These are phyloP conservation scores for Phytophthora syringae DNA, from an alignment of 352 stramenopile genomes.

Conservation along the genomic window DNA sequence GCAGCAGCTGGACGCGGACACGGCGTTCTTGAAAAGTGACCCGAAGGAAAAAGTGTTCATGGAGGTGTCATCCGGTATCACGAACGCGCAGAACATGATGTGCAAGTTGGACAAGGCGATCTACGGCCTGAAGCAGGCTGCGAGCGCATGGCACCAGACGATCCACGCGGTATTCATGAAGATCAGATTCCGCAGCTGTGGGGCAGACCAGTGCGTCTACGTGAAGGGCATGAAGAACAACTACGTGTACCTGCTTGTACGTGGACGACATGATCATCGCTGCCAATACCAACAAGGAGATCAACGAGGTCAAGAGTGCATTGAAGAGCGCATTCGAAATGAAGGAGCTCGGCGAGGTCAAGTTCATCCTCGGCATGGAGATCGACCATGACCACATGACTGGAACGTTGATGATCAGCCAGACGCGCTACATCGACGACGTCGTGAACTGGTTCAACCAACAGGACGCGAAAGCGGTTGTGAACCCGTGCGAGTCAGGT, in stretches of 20 bases:
- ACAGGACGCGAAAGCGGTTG: slow-evolving; percentile 5
- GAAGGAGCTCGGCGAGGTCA: slow-evolving; percentile 20
- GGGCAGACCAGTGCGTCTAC: slow-evolving; percentile 28
- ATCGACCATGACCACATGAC: slow-evolving; percentile 17
- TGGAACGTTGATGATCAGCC: slow-evolving; percentile 24
- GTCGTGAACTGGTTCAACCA: slow-evolving; percentile 13
- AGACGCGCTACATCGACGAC: slow-evolving; percentile 26
- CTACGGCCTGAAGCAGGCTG: slow-evolving; percentile 29
- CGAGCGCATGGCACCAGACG: slow-evolving; percentile 24
- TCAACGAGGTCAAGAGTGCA: slow-evolving; percentile 8
- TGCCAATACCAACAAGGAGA: slow-evolving; percentile 10
- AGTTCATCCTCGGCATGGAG: slow-evolving; percentile 31
- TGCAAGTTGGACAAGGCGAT: slow-evolving; percentile 19
- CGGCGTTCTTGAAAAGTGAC: slow-evolving; percentile 39
- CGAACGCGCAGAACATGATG: not conserved
- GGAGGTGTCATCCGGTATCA: slow-evolving; percentile 3
- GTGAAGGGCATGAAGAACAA: slow-evolving; percentile 3
- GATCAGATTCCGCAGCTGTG: slow-evolving; percentile 17
- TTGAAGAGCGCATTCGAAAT: slow-evolving; percentile 26
- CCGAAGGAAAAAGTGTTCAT: slow-evolving; percentile 17
- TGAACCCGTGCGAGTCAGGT: slow-evolving; percentile 11
- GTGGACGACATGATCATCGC: slow-evolving; percentile 7
- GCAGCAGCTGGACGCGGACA: slow-evolving; percentile 45
- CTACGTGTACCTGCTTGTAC: slow-evolving; percentile 17
- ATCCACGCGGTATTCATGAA: slow-evolving; percentile 9